Conservation (phyloP, 345 rosid genomes). For the Sapria himalayana region DNA sequence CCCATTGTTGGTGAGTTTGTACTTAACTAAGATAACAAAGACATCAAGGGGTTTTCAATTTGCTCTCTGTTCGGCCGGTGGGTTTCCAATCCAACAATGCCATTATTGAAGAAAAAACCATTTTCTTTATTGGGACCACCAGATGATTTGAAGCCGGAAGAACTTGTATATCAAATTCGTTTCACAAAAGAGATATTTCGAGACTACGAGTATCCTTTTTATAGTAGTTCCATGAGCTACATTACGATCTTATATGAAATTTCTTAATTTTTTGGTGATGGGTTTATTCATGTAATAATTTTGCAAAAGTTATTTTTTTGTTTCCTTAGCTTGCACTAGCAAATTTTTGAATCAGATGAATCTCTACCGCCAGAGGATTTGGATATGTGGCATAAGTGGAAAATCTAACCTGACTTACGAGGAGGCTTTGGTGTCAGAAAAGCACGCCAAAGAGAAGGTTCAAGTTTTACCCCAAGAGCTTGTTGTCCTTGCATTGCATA, state of each 20-base stretch:
- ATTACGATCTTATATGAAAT: no score
- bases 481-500: slow-evolving; percentile 38
- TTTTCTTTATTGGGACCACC: slow-evolving; percentile 40
- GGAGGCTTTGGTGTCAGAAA: slow-evolving; percentile 93
- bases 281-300: no score
- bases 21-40: no score
- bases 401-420: slow-evolving; percentile 72
- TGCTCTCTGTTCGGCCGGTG: no score
- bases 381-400: slow-evolving; percentile 79
- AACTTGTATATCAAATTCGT: slow-evolving; percentile 72
- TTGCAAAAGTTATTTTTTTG: slow-evolving; percentile 9
- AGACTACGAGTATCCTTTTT: slow-evolving; percentile 69
- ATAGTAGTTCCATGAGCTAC: background rate
- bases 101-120: slow-evolving; percentile 54
- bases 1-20: no score
- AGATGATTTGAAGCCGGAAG: slow-evolving; percentile 46
- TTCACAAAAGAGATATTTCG: slow-evolving; percentile 81
- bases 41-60: no score
- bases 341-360: slow-evolving; percentile 54
- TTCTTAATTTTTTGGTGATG: no score
- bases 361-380: slow-evolving; percentile 57
- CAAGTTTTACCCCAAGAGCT: slow-evolving; percentile 57
- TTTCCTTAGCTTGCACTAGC: slow-evolving; percentile 31
- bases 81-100: slow-evolving; percentile 49
- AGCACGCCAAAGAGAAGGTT: slow-evolving; percentile 41